A percentile compares a stretch with the other conserved stretches of the same genome.
Conservation (phyloP, 371 early-diverging fungal species). For the Capniomyces stellatus region DNA sequence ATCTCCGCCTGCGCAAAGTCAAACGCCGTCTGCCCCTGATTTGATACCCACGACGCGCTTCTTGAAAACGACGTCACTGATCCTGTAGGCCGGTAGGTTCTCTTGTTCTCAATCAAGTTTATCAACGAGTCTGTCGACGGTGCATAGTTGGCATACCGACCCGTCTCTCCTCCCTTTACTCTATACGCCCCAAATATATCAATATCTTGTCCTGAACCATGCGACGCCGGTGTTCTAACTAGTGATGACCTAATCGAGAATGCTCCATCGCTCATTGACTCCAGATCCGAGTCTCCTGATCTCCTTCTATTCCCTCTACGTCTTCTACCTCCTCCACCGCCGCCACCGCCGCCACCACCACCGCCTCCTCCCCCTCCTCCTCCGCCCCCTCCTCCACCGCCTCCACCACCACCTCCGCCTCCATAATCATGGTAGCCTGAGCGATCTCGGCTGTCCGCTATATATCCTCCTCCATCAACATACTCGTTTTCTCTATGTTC, state of each 20-base stretch:
- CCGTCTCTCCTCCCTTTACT: constrained; percentile 30
- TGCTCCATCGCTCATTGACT: constrained; percentile 32
- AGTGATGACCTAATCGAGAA: constrained; percentile 33
- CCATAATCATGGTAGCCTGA: constrained; percentile 9
- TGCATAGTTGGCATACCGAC: constrained; percentile 50
- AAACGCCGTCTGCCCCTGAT: constrained; percentile 20
- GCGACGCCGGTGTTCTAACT: constrained; percentile 28
- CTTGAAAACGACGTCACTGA: constrained; percentile 30
- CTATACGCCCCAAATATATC: constrained; percentile 43
- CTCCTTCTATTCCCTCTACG: constrained; percentile 19
- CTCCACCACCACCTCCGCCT: constrained; percentile 11
- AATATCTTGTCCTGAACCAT: constrained; percentile 27
- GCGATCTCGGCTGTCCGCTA: not conserved
- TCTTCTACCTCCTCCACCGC: constrained; percentile 5
- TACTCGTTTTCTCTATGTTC: constrained; percentile 15
- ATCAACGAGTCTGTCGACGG: constrained; percentile 57
- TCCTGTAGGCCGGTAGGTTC: constrained; percentile 32
- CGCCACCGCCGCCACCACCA: not conserved
- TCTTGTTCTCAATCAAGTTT: constrained; percentile 49
- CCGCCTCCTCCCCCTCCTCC: not conserved
- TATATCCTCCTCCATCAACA: constrained; percentile 21
- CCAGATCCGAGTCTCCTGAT: constrained; percentile 30
- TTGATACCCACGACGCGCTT: constrained; percentile 29
- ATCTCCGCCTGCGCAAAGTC: constrained; percentile 26
- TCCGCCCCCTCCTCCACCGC: constrained; percentile 18